A percentile compares a stretch with the other conserved stretches of the same genome.
Evolutionary conservation across 2,329 filamentous ascomycete species (phyloP).

Genomic region (Aspergillus vadensis): DNA sequence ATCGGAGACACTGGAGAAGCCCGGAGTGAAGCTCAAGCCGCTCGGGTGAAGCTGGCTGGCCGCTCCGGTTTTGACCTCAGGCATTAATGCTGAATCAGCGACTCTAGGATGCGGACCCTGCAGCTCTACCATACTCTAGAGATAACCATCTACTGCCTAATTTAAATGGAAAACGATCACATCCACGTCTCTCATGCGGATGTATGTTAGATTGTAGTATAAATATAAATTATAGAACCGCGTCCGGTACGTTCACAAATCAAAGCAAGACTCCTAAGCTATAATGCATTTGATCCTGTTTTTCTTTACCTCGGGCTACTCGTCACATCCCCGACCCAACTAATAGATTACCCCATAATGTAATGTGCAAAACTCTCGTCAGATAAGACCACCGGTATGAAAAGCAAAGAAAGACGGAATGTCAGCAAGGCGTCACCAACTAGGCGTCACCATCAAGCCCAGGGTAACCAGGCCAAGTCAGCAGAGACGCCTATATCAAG

Average conservation of each 20-base stretch:
- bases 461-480: neutral
- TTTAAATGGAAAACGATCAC: too few species aligned
- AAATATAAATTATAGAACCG: too few species aligned
- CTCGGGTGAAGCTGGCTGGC: conserved; percentile 20
- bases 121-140: neutral
- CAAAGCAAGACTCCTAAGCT: neutral
- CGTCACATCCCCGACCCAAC: neutral
- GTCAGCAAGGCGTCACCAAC: neutral
- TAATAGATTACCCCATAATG: neutral
- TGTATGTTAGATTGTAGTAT: too few species aligned
- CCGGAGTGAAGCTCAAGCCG: conserved; percentile 18
- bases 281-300: neutral
- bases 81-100: conserved; percentile 20
- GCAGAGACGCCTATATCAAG: neutral
- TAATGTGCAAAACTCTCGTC: neutral
- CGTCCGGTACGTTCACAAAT: neutral
- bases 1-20: conserved; percentile 14
- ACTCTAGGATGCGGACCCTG: neutral
- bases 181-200: too few species aligned
- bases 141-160: neutral
- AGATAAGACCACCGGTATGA: neutral
- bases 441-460: conserved; percentile 3
- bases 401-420: neutral
- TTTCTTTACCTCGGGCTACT: neutral
- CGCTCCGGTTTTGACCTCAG: conserved; percentile 29